Evolutionary conservation across 352 stramenopile genomes (phyloP), one percentile per base, ranked within the genome.

Genomic region (Phytophthora cactorum): DNA sequence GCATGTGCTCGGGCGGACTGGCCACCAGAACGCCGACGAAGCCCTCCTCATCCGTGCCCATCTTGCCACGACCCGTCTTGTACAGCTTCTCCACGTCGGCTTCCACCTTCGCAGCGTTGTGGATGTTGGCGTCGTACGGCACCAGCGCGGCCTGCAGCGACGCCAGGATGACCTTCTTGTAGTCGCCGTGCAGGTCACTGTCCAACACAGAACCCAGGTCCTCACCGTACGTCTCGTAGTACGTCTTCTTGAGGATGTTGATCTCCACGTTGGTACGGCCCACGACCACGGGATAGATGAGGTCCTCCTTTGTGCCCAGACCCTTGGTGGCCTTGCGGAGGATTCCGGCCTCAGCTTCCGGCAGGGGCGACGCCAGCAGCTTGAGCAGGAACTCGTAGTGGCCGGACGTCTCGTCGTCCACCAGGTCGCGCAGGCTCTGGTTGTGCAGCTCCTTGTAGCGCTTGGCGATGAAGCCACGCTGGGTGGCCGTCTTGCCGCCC

Each of bases 181-280:
- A 88, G 68, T 95, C 86, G 28, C 86, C 86, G 51, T 72, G 52
- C n/a, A 95, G 68, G 49, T 95, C 86, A 55, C 72, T 74, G 65
- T 90, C 75, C 34, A 93, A 57, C 51, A 75, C 74, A 17, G 83
- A 76, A 15, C 72, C 75, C 46, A 95, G 68, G 52, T 95, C 86
- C 47, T 89, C 72, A 52, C 77, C 74, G 75, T 88, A 82, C 22
- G 77, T 6, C 25, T 90, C 77, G 68, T 84, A 91, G 73, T 82
- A 95, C 0, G 84, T 87, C 75, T 93, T 91, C 81, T 95, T 95
- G 29, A 95, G 80, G 57, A 95, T 91, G 69, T 80, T 76, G 56
- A 95, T 82, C 68, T 95, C 86, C 11, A 63, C 64, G 66, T 91
- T 90, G 4, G 86, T 89, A 63, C 81, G 79, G 59, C 82, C 82